Evolutionary conservation across 495 filamentous ascomycete species (phyloP).

Genomic region (Xylaria longipes): DNA sequence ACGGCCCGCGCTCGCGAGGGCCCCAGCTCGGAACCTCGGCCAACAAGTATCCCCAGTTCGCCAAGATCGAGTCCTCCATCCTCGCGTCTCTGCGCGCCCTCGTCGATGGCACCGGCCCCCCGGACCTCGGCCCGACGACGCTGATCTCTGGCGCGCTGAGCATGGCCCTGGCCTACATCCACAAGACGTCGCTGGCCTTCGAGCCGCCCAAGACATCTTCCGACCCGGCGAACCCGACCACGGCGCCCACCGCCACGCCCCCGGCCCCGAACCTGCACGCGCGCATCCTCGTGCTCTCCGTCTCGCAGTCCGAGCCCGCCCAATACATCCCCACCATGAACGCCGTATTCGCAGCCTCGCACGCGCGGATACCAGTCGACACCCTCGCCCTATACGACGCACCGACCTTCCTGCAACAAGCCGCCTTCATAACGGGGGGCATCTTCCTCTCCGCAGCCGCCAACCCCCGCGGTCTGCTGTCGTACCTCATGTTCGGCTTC

Average conservation of each 20-base stretch:
- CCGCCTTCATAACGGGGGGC: constrained; percentile 85
- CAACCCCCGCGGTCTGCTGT: constrained; percentile 69
- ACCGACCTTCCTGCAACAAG: constrained; percentile 90
- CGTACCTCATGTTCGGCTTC: constrained; percentile 97
- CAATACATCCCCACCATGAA: constrained; percentile 99
- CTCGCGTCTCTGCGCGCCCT: constrained; percentile 72
- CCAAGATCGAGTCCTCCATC: constrained; percentile 79
- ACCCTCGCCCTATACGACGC: constrained; percentile 84
- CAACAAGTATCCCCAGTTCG: constrained; percentile 95
- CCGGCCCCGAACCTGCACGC: constrained; percentile 63
- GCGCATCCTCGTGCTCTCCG: constrained; percentile 85
- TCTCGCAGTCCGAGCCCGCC: constrained; percentile 79
- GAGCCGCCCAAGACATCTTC: constrained; percentile 38
- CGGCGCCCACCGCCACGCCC: constrained; percentile 39
- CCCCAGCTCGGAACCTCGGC: constrained; percentile 55
- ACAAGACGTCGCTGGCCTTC: constrained; percentile 59
- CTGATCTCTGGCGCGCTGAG: constrained; percentile 92
- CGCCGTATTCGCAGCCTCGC: constrained; percentile 90
- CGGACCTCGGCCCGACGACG: constrained; percentile 64
- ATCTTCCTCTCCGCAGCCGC: constrained; percentile 79
- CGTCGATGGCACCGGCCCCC: constrained; percentile 66
- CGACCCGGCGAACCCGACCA: constrained; percentile 38
- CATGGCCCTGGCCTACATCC: constrained; percentile 86
- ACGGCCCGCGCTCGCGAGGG: constrained; percentile 8
- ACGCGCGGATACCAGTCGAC: constrained; percentile 85